Conservation (phyloP, 2,329 filamentous ascomycete genomes). For the Seiridium cupressi region DNA sequence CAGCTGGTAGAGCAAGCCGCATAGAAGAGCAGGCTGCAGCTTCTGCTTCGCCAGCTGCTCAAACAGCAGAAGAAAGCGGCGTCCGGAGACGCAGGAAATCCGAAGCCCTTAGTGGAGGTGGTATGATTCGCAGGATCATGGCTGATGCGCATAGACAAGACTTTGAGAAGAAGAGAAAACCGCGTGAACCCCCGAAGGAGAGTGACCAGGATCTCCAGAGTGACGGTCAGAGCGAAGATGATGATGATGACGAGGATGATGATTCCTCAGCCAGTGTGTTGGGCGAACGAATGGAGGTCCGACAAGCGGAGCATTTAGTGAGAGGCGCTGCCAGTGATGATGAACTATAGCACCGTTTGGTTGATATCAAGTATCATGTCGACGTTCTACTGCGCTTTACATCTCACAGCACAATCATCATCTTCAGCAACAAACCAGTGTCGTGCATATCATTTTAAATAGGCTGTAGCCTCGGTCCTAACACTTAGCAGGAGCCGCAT, state of each 20-base stretch:
- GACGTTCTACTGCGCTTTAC: too few relatives aligned
- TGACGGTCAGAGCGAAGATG: conserved; percentile 27
- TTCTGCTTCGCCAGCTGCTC: conserved; percentile 6
- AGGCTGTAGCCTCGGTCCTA: too few relatives aligned
- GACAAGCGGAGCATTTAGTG: conserved; percentile 17
- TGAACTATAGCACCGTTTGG: background rate
- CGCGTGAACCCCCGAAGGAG: conserved; percentile 32
- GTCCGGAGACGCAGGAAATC: conserved; percentile 19
- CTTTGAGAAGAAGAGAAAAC: conserved; percentile 75
- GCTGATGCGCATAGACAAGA: conserved; percentile 86
- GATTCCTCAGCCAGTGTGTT: conserved; percentile 24
- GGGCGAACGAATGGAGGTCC: conserved; percentile 22
- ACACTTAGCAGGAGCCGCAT: too few relatives aligned
- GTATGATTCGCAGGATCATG: conserved; percentile 60
- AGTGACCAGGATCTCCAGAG: conserved; percentile 32
- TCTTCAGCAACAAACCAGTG: too few relatives aligned
- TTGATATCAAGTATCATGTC: background rate
- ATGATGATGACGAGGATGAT: conserved; percentile 29
- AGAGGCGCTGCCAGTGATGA: conserved; percentile 1
- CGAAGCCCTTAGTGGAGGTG: conserved; percentile 21
- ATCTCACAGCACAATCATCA: too few relatives aligned
- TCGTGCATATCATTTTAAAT: too few relatives aligned
- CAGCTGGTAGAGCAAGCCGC: background rate
- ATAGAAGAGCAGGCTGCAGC: background rate
- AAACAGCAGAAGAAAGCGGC: conserved; percentile 14